These are phyloP conservation scores for Fraxinus paxiana DNA, from an alignment of 305 asterid genomes.

Conservation along the genomic window DNA sequence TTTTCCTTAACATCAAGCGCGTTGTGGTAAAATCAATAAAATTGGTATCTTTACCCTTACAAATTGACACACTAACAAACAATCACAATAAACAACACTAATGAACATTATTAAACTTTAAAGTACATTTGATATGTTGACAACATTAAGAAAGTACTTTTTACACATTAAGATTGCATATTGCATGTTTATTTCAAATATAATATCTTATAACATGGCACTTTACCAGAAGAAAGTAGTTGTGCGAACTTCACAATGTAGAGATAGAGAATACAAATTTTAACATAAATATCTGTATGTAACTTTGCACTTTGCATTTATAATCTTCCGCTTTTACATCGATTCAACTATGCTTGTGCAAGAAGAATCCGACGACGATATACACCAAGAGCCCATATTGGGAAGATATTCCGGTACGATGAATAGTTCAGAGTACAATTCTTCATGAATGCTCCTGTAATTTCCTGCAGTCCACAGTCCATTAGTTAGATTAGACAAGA, in stretches of 20 bases:
- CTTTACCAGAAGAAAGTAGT: not conserved
- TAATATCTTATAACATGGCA: not conserved
- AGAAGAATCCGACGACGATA: constrained; percentile 20
- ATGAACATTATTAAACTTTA: not conserved
- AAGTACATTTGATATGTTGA: not conserved
- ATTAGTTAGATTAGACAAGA: not conserved
- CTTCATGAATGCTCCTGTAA: constrained; percentile 31
- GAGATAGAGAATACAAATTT: not conserved
- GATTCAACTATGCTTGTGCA: not conserved
- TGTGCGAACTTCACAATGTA: not conserved
- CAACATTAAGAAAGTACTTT: not conserved
- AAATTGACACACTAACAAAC: not conserved
- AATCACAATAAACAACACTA: not conserved
- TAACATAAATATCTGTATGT: not conserved
- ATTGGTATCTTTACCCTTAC: not conserved
- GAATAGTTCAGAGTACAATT: constrained; percentile 31
- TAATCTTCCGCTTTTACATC: not conserved
- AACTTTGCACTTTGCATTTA: not conserved
- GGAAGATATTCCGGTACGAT: constrained; percentile 28
- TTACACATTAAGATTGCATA: not conserved
- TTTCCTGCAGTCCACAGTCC: constrained; percentile 22
- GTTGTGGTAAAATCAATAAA: not conserved
- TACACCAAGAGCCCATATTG: constrained; percentile 34
- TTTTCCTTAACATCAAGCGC: not conserved
- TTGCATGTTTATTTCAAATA: not conserved